A percentile compares a stretch with the other conserved stretches of the same genome.
Evolutionary conservation across 2,329 filamentous ascomycete species (phyloP).

Genomic region (Penicillium nordicum): DNA sequence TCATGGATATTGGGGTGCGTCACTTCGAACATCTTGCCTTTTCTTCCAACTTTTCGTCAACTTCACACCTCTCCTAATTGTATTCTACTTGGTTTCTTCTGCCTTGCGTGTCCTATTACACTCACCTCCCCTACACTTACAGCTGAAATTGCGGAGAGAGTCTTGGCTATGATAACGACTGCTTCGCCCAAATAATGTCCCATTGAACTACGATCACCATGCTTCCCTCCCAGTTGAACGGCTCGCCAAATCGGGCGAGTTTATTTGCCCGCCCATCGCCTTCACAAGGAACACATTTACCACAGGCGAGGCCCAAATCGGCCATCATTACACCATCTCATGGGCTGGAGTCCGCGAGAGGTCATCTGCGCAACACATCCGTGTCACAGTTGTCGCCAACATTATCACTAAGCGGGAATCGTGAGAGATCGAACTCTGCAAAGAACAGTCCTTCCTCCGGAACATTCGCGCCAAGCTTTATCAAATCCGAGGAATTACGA

Average conservation of each 20-base stretch:
- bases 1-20: conserved; percentile 15
- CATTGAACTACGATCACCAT: conserved; percentile 38
- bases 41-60: conserved; percentile 7
- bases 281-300: conserved; percentile 55
- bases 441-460: conserved; percentile 62
- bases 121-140: neutral
- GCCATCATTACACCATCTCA: conserved; percentile 64
- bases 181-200: conserved; percentile 28
- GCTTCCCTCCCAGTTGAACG: conserved; percentile 57
- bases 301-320: conserved; percentile 64
- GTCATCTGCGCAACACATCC: conserved; percentile 69
- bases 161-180: conserved; percentile 19
- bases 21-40: conserved; percentile 6
- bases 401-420: conserved; percentile 37
- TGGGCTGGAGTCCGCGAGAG: conserved; percentile 40
- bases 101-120: neutral
- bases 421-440: conserved; percentile 60
- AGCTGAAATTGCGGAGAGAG: neutral
- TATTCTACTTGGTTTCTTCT: neutral
- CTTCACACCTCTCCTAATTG: neutral
- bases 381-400: conserved; percentile 55
- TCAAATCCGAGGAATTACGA: conserved; percentile 77
- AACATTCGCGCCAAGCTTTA: conserved; percentile 95
- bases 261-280: conserved; percentile 69
- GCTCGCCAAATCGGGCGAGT: conserved; percentile 73